Percentiles rank a stretch among this genome's conserved stretches.
phyloP scores from a whole-genome alignment of 352 stramenopile genomes.

The Phytophthora vignae region DNA sequence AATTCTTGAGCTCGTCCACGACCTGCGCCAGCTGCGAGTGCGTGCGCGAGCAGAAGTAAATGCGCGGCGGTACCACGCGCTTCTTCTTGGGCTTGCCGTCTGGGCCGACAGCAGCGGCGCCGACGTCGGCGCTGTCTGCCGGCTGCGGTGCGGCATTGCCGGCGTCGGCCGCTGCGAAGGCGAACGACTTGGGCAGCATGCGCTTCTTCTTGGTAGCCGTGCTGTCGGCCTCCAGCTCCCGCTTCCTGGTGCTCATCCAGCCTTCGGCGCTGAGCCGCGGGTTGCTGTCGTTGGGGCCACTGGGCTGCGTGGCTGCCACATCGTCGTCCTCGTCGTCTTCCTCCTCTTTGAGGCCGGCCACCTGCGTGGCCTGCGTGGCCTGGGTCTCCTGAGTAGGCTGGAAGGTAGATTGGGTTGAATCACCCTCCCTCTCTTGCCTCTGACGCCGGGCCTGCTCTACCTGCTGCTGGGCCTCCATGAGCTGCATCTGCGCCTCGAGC shows the following conservation, averaged over 20 bases:
- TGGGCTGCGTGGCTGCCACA: constrained; percentile 35
- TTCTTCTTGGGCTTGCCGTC: constrained; percentile 36
- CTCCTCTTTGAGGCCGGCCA: neutral
- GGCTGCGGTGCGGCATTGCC: constrained; percentile 4
- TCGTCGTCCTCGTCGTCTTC: constrained; percentile 15
- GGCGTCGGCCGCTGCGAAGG: constrained; percentile 17
- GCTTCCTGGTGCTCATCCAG: constrained; percentile 32
- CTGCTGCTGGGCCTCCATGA: constrained; percentile 36
- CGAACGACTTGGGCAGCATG: constrained; percentile 37
- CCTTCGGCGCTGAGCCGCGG: constrained; percentile 1
- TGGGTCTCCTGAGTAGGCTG: constrained; percentile 19
- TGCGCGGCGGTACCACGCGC: constrained; percentile 59
- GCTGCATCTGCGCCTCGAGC: constrained; percentile 28
- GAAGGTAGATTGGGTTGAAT: constrained; percentile 8
- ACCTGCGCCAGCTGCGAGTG: constrained; percentile 89
- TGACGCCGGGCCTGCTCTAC: constrained; percentile 28
- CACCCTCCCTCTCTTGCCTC: constrained; percentile 11
- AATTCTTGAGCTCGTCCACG: constrained; percentile 83
- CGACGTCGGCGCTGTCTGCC: constrained; percentile 12
- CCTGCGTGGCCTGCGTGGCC: constrained; percentile 10
- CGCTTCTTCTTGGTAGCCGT: constrained; percentile 31
- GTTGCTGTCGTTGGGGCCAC: constrained; percentile 5
- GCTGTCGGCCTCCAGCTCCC: constrained; percentile 19
- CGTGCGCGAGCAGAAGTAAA: constrained; percentile 91
- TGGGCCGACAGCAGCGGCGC: constrained; percentile 1